phyloP scores from a whole-genome alignment of 1,284 basidiomycete species.

The Hortiboletus rubellus region DNA sequence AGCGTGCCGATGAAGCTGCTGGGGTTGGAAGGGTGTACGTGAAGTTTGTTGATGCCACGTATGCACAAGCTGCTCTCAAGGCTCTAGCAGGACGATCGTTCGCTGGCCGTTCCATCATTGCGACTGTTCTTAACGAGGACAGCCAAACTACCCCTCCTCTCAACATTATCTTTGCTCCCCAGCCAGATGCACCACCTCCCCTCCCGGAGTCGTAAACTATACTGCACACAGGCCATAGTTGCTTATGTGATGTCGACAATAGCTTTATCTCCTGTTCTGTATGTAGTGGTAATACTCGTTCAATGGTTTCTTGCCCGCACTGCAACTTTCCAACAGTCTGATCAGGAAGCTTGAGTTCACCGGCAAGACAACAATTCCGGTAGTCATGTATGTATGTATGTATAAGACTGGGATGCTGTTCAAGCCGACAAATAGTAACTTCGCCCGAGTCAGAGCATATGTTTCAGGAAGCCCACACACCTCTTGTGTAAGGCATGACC shows the following conservation, averaged over 20 bases:
- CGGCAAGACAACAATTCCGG: not conserved
- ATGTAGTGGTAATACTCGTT: conserved; percentile 22
- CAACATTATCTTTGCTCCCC: conserved; percentile 75
- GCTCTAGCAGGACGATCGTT: conserved; percentile 90
- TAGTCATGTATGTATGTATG: not conserved
- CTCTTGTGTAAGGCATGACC: not conserved
- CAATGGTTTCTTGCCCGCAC: conserved; percentile 4
- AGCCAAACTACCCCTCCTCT: conserved; percentile 80
- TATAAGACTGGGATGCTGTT: not conserved
- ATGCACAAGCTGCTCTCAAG: conserved; percentile 74
- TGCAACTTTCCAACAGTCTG: not conserved
- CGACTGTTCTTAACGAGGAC: conserved; percentile 75
- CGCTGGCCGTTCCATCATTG: conserved; percentile 87
- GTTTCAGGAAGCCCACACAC: not conserved
- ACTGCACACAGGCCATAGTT: not conserved
- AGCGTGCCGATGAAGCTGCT: conserved; percentile 77
- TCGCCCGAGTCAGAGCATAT: not conserved
- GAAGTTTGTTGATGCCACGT: conserved; percentile 64
- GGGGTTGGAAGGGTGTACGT: conserved; percentile 96
- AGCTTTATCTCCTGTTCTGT: conserved; percentile 21
- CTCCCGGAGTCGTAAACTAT: conserved; percentile 45
- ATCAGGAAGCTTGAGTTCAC: not conserved
- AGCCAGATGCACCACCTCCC: conserved; percentile 78
- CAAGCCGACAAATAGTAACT: not conserved
- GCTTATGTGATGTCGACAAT: conserved; percentile 15